Percentiles rank a stretch among this genome's conserved stretches.
phyloP scores from a whole-genome alignment of 352 stramenopile species.

The Phytophthora colocasiae region DNA sequence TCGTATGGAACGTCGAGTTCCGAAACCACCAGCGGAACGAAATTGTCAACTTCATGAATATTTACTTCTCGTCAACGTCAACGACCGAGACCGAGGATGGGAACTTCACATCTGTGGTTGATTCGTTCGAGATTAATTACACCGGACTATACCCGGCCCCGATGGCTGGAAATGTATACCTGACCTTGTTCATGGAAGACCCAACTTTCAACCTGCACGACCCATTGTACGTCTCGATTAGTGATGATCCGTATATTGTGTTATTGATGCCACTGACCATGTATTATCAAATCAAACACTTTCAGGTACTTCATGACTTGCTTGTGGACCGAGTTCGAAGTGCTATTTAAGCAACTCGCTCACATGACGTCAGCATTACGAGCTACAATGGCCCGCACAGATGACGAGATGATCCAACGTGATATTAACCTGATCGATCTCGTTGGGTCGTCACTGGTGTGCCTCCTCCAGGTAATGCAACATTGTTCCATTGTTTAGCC shows the following conservation, averaged over 20 bases:
- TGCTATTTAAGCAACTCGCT: conserved; percentile 69
- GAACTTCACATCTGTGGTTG: conserved; percentile 49
- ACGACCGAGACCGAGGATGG: conserved; percentile 49
- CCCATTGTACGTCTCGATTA: conserved; percentile 67
- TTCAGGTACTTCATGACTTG: conserved; percentile 79
- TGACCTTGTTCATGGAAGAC: conserved; percentile 93
- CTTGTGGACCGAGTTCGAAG: conserved; percentile 84
- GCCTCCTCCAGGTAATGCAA: conserved; percentile 64
- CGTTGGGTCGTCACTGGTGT: conserved; percentile 82
- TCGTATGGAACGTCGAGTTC: conserved; percentile 94
- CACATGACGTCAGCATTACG: conserved; percentile 72
- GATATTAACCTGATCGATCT: conserved; percentile 77
- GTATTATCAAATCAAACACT: background rate
- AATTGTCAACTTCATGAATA: conserved; percentile 79
- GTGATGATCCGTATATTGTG: background rate
- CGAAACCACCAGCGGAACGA: conserved; percentile 82
- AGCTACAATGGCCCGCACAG: conserved; percentile 64
- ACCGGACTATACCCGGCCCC: conserved; percentile 70
- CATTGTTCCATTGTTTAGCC: background rate
- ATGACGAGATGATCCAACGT: conserved; percentile 71
- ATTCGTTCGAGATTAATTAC: conserved; percentile 82
- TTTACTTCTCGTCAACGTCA: conserved; percentile 71
- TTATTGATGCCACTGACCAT: conserved; percentile 7
- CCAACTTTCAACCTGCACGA: conserved; percentile 93
- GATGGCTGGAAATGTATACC: conserved; percentile 90